phyloP scores from a whole-genome alignment of 768 basidiomycete species.

The Leccinum broughii region DNA sequence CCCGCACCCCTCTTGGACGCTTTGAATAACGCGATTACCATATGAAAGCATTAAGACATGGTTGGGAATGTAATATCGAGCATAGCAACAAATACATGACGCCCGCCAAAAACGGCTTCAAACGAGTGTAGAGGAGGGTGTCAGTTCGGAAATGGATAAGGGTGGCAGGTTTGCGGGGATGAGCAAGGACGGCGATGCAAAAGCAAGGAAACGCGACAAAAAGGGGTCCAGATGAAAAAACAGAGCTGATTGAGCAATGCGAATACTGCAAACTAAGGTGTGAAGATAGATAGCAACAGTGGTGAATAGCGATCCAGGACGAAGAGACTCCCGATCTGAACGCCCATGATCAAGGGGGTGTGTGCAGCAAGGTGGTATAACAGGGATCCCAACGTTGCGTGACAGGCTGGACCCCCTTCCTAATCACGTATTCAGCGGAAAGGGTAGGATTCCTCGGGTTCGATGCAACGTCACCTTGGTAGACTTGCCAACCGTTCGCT shows the following conservation, averaged over 20 bases:
- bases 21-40: constrained; percentile 35
- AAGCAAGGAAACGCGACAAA: constrained; percentile 25
- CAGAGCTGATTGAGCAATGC: constrained; percentile 24
- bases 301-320: constrained; percentile 19
- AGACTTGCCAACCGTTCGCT: constrained; percentile 12
- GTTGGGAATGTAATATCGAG: constrained; percentile 33
- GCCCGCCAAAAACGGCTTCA: constrained; percentile 26
- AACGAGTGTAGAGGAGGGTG: constrained; percentile 33
- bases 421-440: constrained; percentile 19
- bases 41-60: constrained; percentile 39
- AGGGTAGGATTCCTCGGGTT: constrained; percentile 17
- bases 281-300: constrained; percentile 29
- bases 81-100: constrained; percentile 37
- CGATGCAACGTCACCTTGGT: constrained; percentile 33
- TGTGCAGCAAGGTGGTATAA: constrained; percentile 19
- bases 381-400: constrained; percentile 13
- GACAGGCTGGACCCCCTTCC: constrained; percentile 19
- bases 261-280: constrained; percentile 25
- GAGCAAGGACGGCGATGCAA: constrained; percentile 26
- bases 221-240: constrained; percentile 23
- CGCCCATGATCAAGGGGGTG: constrained; percentile 16
- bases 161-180: constrained; percentile 19
- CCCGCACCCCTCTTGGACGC: constrained; percentile 10
- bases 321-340: constrained; percentile 22
- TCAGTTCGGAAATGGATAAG: constrained; percentile 21